Evolutionary conservation across 129 eudicot genomes (phyloP).

Genomic region (Heracleum sosnowskyi): DNA sequence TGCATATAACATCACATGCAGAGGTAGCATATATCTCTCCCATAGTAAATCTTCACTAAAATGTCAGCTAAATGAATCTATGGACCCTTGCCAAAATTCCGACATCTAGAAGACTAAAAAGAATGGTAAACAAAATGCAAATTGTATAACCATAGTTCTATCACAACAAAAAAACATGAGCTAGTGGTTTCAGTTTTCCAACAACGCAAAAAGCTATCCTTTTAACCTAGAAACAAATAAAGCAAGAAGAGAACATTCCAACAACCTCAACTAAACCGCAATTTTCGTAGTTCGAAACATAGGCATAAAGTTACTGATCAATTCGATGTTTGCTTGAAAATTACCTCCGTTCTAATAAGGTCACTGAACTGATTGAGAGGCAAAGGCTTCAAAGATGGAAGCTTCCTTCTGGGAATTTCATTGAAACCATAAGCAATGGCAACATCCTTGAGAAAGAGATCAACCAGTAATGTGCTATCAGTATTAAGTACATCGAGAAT

Average conservation of each 20-base stretch:
- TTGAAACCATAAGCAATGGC: conserved; percentile 99
- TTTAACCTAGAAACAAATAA: not conserved
- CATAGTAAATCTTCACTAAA: not conserved
- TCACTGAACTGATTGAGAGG: conserved; percentile 68
- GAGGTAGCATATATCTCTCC: not conserved
- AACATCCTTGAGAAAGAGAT: conserved; percentile 48
- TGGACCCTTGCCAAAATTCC: not conserved
- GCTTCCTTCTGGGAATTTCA: conserved; percentile 62
- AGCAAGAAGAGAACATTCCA: not conserved
- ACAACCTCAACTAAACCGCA: not conserved
- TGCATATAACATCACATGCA: not conserved
- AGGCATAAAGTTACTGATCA: not conserved
- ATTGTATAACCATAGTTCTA: not conserved
- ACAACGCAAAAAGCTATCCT: not conserved
- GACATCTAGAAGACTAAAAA: not conserved
- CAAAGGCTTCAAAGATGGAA: conserved; percentile 67
- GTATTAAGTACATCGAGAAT: not conserved
- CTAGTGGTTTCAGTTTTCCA: not conserved
- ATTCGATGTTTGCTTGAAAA: not conserved
- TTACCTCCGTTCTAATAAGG: conserved; percentile 75
- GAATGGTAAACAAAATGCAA: not conserved
- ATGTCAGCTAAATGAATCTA: not conserved
- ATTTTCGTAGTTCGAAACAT: not conserved
- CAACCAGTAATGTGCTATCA: not conserved
- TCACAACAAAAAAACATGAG: not conserved